These are phyloP conservation scores for Boletus holoroseus DNA, from an alignment of 1,284 basidiomycete genomes.

Conservation along the genomic window DNA sequence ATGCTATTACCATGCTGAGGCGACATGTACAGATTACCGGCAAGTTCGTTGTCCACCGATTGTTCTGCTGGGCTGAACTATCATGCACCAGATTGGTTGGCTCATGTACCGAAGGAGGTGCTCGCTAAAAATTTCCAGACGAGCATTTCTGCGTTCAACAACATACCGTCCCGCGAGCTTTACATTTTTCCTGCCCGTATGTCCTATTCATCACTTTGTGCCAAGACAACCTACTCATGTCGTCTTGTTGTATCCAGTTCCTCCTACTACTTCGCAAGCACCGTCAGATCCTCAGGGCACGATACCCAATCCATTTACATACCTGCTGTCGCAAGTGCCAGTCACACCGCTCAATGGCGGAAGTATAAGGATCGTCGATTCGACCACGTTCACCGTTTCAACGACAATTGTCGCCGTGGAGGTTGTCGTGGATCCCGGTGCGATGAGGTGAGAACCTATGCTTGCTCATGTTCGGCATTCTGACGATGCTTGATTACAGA, in stretches of 20 bases:
- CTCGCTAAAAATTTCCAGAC: conserved; percentile 48
- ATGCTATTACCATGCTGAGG: not conserved
- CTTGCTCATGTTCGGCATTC: not conserved
- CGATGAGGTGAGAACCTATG: conserved; percentile 40
- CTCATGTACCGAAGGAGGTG: conserved; percentile 46
- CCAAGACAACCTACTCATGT: not conserved
- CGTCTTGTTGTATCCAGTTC: conserved; percentile 29
- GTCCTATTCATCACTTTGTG: conserved; percentile 13
- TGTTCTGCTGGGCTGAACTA: not conserved
- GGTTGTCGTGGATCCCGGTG: conserved; percentile 50
- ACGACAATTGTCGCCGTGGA: conserved; percentile 52
- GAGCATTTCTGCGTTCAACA: conserved; percentile 38
- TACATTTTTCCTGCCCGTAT: conserved; percentile 50
- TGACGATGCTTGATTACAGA: conserved; percentile 36
- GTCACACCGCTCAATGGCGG: conserved; percentile 50
- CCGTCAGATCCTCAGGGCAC: conserved; percentile 47
- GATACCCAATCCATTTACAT: conserved; percentile 49
- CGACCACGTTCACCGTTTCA: conserved; percentile 48
- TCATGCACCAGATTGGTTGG: conserved; percentile 40
- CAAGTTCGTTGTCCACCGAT: conserved; percentile 7
- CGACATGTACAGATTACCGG: conserved; percentile 8
- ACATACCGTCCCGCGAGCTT: conserved; percentile 43
- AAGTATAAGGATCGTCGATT: conserved; percentile 55
- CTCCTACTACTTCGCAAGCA: conserved; percentile 43
- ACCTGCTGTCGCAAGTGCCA: conserved; percentile 43